Evolutionary conservation across 2,329 filamentous ascomycete species (phyloP).

Genomic region (Aspergillus thermomutatus): DNA sequence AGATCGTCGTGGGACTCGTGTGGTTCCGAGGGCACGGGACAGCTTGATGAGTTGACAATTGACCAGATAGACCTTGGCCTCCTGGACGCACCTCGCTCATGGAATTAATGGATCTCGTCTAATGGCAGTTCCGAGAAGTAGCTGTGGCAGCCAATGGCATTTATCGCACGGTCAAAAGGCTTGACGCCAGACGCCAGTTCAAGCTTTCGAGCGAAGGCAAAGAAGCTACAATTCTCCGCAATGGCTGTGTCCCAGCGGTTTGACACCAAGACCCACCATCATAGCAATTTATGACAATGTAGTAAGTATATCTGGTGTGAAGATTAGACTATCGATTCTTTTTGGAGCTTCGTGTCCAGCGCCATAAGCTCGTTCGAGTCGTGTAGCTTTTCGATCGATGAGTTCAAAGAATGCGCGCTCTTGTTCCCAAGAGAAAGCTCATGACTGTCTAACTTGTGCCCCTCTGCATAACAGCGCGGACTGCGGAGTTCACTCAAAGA

Average conservation of each 20-base stretch:
- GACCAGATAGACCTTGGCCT: neutral
- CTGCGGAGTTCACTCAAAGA: neutral
- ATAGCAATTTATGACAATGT: neutral
- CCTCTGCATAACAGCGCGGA: too few relatives aligned
- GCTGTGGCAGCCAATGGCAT: neutral
- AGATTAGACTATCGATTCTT: too few relatives aligned
- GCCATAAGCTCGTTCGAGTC: too few relatives aligned
- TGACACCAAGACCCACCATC: constrained; percentile 12
- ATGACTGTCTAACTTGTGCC: too few relatives aligned
- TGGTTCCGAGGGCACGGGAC: constrained; percentile 8
- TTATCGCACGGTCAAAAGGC: neutral
- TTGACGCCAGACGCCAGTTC: constrained; percentile 16
- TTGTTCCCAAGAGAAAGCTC: too few relatives aligned
- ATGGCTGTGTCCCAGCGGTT: constrained; percentile 5
- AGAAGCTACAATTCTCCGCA: constrained; percentile 21
- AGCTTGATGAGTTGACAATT: constrained; percentile 1
- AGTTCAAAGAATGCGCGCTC: neutral
- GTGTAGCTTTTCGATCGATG: neutral
- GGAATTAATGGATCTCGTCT: neutral
- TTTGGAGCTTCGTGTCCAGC: too few relatives aligned
- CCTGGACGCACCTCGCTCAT: neutral
- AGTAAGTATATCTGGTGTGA: neutral
- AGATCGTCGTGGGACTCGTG: neutral
- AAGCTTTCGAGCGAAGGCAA: constrained; percentile 12
- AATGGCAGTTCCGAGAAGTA: neutral